A percentile compares a stretch with the other conserved stretches of the same genome.
Evolutionary conservation across 2,329 filamentous ascomycete genomes (phyloP).

Genomic region (Helotiales sp.): DNA sequence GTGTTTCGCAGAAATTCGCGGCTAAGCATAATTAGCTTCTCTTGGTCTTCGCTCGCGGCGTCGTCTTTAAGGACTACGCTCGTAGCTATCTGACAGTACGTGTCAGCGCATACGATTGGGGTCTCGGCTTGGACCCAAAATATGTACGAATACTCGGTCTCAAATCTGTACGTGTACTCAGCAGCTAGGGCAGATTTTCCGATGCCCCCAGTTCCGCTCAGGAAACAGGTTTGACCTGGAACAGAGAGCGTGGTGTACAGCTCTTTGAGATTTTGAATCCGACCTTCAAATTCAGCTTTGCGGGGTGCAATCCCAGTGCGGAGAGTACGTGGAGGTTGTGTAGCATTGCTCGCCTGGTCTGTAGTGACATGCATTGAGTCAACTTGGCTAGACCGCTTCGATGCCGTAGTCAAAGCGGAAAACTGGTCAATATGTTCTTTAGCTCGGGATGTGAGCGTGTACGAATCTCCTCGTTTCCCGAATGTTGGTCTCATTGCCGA

Average conservation of each 20-base stretch:
- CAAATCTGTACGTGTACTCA: slow-evolving; percentile 28
- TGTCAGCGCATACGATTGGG: slow-evolving; percentile 10
- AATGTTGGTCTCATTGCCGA: too few species aligned
- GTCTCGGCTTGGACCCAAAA: slow-evolving; percentile 34
- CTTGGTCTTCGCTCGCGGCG: slow-evolving; percentile 8
- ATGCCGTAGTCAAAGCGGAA: too few species aligned
- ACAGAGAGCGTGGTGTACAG: slow-evolving; percentile 14
- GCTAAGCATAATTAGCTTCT: slow-evolving; percentile 11
- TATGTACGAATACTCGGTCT: slow-evolving; percentile 21
- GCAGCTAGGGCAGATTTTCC: slow-evolving; percentile 28
- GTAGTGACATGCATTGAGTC: too few species aligned
- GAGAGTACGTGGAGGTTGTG: too few species aligned
- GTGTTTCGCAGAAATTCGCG: neutral
- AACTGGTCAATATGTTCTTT: too few species aligned
- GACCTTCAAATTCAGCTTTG: slow-evolving; percentile 18
- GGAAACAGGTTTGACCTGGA: slow-evolving; percentile 16
- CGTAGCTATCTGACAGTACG: too few species aligned
- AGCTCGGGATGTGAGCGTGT: too few species aligned
- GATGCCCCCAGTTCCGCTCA: slow-evolving; percentile 23
- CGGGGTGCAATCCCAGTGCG: neutral
- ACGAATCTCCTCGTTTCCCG: too few species aligned
- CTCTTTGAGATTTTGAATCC: slow-evolving; percentile 15
- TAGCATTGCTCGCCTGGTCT: too few species aligned
- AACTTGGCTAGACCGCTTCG: too few species aligned
- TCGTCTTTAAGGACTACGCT: neutral